Evolutionary conservation across 2,329 filamentous ascomycete species (phyloP), one percentile per base, ranked within the genome.

Genomic region (Aspergillus pseudoviridinutans): DNA sequence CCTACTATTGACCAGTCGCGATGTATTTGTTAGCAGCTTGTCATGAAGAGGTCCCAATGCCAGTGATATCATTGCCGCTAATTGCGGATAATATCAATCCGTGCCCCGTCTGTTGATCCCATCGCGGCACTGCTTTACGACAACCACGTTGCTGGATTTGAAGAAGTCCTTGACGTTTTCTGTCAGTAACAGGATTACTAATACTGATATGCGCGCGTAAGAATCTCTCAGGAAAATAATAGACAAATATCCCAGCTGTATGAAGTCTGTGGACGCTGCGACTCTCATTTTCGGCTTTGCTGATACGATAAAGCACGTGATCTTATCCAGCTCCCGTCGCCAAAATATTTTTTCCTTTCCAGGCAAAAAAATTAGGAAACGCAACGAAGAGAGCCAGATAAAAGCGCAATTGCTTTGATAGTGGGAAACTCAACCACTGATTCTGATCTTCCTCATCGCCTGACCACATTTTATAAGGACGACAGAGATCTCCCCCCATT

Each of bases 221-320:
- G 4, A 38, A 17, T 17, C 14, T 38, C 4, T 38, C 14, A 38
- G 7, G 3, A 38, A 38, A 7, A 17, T 17, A 38, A 7, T 17
- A 38, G 32, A 17, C 32, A 17, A 17, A 38, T 38, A 3, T 14
- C 14, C 32, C 17, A 38, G 32, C 14, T 20, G n/a, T 22, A 44
- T 12, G 41, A 35, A 14, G 32, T 35, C 12, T 44, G 14, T 38
- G 32, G 32, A 22, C 41, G n/a, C n/a, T 22, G 41, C 17, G 20
- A 44, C 41, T 24, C 41, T 22, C n/a, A 22, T 22, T 22, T 44
- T 56, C 55, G 47, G 51, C 56, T 38, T 49, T 46, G 38, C 25
- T n/a, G 32, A 35, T 44, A 41, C 53, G 50, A 49, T 42, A 50
- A 52, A 35, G 9, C 60, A 61, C 60, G 58, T 61, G 60, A 61